Evolutionary conservation across 164 flowering plant species (phyloP).

Genomic region (Sedum album): DNA sequence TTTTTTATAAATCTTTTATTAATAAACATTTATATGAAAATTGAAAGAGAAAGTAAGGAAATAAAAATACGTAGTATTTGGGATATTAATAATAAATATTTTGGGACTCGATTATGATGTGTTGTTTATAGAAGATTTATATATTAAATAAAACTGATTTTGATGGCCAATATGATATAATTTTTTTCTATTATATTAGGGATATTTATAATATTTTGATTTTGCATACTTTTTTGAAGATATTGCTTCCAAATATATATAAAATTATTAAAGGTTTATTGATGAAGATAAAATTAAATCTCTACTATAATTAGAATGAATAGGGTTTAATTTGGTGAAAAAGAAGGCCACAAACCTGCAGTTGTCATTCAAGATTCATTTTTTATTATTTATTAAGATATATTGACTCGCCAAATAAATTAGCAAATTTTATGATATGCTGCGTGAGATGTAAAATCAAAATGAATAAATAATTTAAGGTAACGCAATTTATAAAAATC

Average conservation of each 20-base stretch:
- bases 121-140: background rate
- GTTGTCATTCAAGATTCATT: no score
- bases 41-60: background rate
- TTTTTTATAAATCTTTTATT: background rate
- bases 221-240: background rate
- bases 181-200: background rate
- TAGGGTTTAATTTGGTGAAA: background rate
- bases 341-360: background rate
- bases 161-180: background rate
- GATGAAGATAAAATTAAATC: background rate
- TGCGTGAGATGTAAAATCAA: background rate
- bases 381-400: no score
- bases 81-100: conserved; percentile 1
- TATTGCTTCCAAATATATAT: background rate
- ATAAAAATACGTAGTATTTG: background rate
- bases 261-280: background rate
- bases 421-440: no score
- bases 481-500: no score
- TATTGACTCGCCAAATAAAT: background rate
- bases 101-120: conserved; percentile 2
- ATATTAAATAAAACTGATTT: background rate
- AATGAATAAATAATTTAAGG: background rate
- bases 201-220: background rate
- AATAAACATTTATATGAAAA: background rate
- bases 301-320: background rate